Percentiles rank a stretch among this genome's conserved stretches.
Evolutionary conservation across 176 grass and related monocot species (phyloP).

Genomic region (Coix lacrymajobi): DNA sequence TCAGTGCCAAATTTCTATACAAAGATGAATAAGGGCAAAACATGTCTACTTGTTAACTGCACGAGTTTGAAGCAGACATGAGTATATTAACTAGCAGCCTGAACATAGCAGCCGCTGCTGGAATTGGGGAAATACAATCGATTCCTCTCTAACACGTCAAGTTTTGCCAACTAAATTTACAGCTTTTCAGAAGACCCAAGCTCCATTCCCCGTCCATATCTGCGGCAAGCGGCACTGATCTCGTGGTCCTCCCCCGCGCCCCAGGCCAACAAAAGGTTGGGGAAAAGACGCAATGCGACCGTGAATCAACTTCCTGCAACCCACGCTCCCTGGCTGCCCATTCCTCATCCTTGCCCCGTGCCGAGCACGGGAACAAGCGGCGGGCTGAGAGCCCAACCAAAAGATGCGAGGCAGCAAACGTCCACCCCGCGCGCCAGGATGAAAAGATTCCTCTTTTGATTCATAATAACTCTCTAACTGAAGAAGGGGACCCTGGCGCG

Average conservation of each 20-base stretch:
- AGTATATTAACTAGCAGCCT: not conserved
- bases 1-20: not conserved
- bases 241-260: not conserved
- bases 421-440: not conserved
- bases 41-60: not conserved
- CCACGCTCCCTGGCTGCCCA: not conserved
- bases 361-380: not conserved
- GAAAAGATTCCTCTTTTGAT: not conserved
- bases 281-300: not conserved
- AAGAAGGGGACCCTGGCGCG: not conserved
- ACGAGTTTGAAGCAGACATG: not conserved
- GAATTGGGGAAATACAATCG: not conserved
- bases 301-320: not conserved
- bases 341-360: not conserved
- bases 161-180: not conserved
- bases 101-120: not conserved
- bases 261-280: not conserved
- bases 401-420: not conserved
- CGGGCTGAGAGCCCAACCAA: not conserved
- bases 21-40: not conserved
- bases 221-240: not conserved
- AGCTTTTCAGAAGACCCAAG: not conserved
- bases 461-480: no score
- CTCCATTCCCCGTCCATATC: not conserved
- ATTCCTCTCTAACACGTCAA: not conserved